phyloP scores from a whole-genome alignment of 306 rosid genomes.

The Corylus americana region DNA sequence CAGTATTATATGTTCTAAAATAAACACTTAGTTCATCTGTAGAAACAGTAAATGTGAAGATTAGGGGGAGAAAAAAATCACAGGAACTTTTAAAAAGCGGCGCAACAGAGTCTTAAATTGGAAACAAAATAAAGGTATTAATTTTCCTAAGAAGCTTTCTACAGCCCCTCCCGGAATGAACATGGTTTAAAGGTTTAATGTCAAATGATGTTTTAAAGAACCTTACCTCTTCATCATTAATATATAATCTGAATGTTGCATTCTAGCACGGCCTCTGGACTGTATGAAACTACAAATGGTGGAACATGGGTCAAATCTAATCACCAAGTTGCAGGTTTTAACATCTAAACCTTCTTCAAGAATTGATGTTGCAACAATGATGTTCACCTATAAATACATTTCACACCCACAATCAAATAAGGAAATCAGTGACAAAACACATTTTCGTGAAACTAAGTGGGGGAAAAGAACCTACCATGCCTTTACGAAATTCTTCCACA shows the following conservation, averaged over 20 bases:
- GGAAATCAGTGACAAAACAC: constrained; percentile 1
- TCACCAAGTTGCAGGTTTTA: constrained; percentile 81
- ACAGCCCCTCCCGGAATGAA: background rate
- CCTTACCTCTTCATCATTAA: constrained; percentile 74
- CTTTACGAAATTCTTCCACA: constrained; percentile 75
- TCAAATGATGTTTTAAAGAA: background rate
- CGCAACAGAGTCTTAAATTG: background rate
- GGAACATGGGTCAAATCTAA: constrained; percentile 83
- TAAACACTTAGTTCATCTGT: background rate
- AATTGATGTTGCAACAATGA: constrained; percentile 93
- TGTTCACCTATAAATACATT: constrained; percentile 54
- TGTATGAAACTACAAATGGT: constrained; percentile 90
- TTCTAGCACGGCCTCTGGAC: constrained; percentile 92
- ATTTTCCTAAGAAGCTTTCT: background rate
- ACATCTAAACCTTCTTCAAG: constrained; percentile 96
- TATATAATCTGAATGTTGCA: constrained; percentile 67
- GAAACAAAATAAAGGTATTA: background rate
- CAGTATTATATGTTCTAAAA: constrained; percentile 1
- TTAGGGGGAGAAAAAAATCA: background rate
- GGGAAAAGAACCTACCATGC: constrained; percentile 53
- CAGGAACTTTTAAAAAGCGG: background rate
- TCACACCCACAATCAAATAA: constrained; percentile 21
- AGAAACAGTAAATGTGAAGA: background rate
- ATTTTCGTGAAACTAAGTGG: constrained; percentile 3
- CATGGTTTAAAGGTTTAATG: background rate